Percentiles rank a stretch among this genome's conserved stretches.
Evolutionary conservation across 2,329 filamentous ascomycete genomes (phyloP).

Genomic region (Hypoxylon sp.): DNA sequence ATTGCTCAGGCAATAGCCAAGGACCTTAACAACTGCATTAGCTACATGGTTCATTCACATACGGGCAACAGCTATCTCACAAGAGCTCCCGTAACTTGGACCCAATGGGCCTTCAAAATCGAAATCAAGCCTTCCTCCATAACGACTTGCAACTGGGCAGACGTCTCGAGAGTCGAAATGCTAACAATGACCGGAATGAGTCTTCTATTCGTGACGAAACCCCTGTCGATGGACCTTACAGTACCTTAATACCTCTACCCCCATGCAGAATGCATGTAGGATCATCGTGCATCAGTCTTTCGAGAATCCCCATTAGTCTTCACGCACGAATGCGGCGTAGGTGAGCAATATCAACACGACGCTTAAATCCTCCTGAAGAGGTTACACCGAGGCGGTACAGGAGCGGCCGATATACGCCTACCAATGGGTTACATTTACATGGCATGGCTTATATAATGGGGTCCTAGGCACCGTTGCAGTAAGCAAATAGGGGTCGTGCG

Average conservation of each 20-base stretch:
- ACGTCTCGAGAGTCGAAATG: conserved; percentile 4
- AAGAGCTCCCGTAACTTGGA: conserved; percentile 13
- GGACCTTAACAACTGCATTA: conserved; percentile 8
- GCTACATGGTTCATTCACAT: conserved; percentile 7
- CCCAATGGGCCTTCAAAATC: conserved; percentile 21
- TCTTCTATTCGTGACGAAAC: conserved; percentile 1
- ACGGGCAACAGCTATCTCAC: conserved; percentile 14
- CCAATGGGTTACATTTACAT: no score
- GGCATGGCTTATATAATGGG: no score
- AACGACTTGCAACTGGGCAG: not conserved
- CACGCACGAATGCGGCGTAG: no score
- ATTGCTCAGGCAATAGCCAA: conserved; percentile 13
- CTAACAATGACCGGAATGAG: not conserved
- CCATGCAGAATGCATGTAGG: not conserved
- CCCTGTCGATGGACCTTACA: not conserved
- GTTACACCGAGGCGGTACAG: no score
- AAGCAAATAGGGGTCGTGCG: not conserved
- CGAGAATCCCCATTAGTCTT: no score
- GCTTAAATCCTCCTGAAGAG: no score
- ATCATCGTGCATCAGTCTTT: conserved; percentile 15
- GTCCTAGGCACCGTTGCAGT: not conserved
- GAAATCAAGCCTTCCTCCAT: conserved; percentile 21
- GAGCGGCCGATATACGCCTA: no score
- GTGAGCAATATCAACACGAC: no score
- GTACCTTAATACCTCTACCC: conserved; percentile 8